Base-by-base conservation (phyloP, 805 yeast species). In the Brettanomyces sp. region DNA sequence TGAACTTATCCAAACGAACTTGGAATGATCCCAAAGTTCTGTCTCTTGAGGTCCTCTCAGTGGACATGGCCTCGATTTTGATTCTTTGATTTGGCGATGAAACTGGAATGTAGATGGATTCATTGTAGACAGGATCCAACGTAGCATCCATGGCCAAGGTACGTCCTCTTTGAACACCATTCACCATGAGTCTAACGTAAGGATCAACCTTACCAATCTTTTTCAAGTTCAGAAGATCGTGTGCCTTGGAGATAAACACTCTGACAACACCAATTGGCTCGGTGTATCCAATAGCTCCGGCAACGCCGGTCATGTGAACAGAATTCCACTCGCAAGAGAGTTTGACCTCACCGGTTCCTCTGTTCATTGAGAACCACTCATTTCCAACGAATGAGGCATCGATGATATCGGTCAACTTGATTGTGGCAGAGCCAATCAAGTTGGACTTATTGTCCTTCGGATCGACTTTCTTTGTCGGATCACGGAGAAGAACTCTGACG, bases 201-300 rank as follows among this genome's bases (percentile, higher is more conserved):
- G 99, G 99, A 65, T 93, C 98, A 59, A 89, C 79, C 56, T 80
- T 86, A 49, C 98, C 98, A 49, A 93, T 73, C 46, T 78, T 83
- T 63, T 91, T 97, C 65, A 90, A 73, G 64, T 93, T 91, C 49
- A 84, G 76, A 57, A 93, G 74, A 49, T 79, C 83, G 47, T 73
- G 76, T 39, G 95, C 97, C 49, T 74, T 75, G 53, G 76, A 77
- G 49, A 93, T 64, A 48, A 75, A 70, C 28, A 93, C 71, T 58
- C 97, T 80, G 5, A 90, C 74, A 33, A 85, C 91, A 60, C 99
- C 99, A 60, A 91, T 82, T 43, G 99, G 99, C 47, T 88, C 88
- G n/a, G 88, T 79, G 67, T 89, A 91, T 44, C 91, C 93, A 54
- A 82, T 79, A 22, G 85, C 66, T 49, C 88, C 86, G 36, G 79